Evolutionary conservation across 2,329 filamentous ascomycete species (phyloP).

Genomic region (Colletotrichum sp.): DNA sequence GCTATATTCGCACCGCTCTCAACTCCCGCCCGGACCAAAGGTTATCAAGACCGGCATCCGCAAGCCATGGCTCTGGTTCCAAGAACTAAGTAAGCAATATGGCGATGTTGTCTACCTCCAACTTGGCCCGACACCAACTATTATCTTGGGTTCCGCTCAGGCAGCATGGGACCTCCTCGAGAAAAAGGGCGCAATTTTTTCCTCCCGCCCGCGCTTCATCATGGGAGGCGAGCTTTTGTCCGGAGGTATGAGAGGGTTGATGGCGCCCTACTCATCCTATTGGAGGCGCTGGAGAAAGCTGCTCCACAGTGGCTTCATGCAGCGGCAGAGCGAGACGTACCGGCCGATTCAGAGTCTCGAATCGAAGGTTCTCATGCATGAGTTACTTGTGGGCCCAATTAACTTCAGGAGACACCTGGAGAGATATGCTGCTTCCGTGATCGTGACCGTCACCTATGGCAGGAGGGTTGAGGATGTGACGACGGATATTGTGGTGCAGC

Average conservation of each 20-base stretch:
- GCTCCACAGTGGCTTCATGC: conserved; percentile 48
- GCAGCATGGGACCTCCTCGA: conserved; percentile 49
- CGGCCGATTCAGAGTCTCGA: conserved; percentile 45
- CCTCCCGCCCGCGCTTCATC: conserved; percentile 49
- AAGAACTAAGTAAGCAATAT: conserved; percentile 38
- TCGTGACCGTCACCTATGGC: conserved; percentile 47
- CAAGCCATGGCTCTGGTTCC: conserved; percentile 49
- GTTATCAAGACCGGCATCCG: conserved; percentile 38
- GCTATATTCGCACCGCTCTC: conserved; percentile 39
- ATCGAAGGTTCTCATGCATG: conserved; percentile 42
- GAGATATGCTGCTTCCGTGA: conserved; percentile 44
- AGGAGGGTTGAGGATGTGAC: conserved; percentile 36
- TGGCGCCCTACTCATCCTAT: conserved; percentile 45
- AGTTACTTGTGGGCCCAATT: conserved; percentile 34
- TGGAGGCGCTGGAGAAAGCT: conserved; percentile 49
- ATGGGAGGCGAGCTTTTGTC: conserved; percentile 49
- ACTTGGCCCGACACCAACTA: conserved; percentile 44
- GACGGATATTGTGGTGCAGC: conserved; percentile 39
- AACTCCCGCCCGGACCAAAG: conserved; percentile 43
- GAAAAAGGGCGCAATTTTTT: conserved; percentile 46
- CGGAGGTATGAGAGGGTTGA: conserved; percentile 44
- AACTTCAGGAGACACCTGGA: conserved; percentile 36
- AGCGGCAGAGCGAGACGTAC: conserved; percentile 46
- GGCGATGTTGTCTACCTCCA: conserved; percentile 48
- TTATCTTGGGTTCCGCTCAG: conserved; percentile 45